Conservation (phyloP, 495 filamentous ascomycete species). For the Wilcoxina mikolae region DNA sequence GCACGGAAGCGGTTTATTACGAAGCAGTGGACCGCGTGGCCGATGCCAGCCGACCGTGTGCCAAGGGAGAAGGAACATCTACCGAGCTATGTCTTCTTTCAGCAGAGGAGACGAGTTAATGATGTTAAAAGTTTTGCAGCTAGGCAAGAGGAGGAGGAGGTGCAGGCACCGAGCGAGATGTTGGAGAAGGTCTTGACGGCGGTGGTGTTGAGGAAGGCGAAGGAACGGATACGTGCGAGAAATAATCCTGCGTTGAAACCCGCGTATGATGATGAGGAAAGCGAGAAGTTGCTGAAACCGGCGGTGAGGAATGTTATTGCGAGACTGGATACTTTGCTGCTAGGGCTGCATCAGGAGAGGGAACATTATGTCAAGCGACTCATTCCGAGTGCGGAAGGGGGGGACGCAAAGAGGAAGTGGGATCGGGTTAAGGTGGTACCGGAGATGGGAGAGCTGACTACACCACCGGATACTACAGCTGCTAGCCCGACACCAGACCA, state of each 20-base stretch:
- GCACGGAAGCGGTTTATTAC: neutral
- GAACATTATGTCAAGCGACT: neutral
- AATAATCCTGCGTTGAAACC: neutral
- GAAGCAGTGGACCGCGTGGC: slow-evolving; percentile 5
- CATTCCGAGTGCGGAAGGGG: neutral
- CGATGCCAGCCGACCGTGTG: neutral
- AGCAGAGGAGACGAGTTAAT: neutral
- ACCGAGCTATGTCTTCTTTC: neutral
- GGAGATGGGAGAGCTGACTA: too few relatives aligned
- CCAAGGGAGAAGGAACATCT: neutral
- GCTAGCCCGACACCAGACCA: too few relatives aligned
- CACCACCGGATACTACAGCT: too few relatives aligned
- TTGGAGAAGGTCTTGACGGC: slow-evolving; percentile 1
- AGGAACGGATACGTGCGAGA: neutral
- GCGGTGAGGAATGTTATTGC: neutral
- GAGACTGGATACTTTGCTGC: neutral
- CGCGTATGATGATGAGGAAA: slow-evolving; percentile 2
- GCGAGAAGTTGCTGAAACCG: neutral
- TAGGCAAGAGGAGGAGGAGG: neutral
- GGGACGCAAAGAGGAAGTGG: neutral
- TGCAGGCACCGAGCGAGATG: neutral
- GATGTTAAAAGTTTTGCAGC: neutral
- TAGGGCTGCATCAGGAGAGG: neutral
- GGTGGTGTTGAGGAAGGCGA: neutral
- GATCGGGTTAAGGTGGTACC: neutral